Conservation (phyloP, 2,329 filamentous ascomycete species). For the Aspergillus eucalypticola region DNA sequence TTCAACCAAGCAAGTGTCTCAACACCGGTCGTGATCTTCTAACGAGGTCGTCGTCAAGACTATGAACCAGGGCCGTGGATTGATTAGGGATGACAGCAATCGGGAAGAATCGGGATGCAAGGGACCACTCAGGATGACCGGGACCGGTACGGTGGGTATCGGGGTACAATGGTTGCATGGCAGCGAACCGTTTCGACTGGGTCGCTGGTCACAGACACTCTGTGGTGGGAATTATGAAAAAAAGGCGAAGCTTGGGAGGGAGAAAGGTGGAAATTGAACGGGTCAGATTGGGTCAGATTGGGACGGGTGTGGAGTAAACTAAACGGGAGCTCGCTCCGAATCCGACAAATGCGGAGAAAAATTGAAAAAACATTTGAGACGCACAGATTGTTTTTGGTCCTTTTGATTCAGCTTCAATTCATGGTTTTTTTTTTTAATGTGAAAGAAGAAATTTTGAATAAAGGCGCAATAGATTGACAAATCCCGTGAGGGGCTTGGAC, state of each 20-base stretch:
- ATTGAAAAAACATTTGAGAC: slow-evolving; percentile 9
- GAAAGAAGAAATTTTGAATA: too few relatives aligned
- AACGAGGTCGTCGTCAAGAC: slow-evolving; percentile 22
- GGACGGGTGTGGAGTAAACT: slow-evolving; percentile 18
- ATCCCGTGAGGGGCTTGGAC: too few relatives aligned
- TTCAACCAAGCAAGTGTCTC: slow-evolving; percentile 53
- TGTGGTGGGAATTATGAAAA: slow-evolving; percentile 16
- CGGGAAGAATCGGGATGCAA: slow-evolving; percentile 27
- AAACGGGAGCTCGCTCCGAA: slow-evolving; percentile 25
- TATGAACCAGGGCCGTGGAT: slow-evolving; percentile 21
- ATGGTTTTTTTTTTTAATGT: too few relatives aligned
- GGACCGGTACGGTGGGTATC: slow-evolving; percentile 25
- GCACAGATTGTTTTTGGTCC: background rate
- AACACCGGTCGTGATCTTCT: slow-evolving; percentile 19
- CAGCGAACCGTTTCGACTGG: slow-evolving; percentile 24
- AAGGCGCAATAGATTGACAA: too few relatives aligned
- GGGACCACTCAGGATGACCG: slow-evolving; percentile 24
- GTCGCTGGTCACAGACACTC: background rate
- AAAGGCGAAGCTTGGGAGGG: slow-evolving; percentile 27
- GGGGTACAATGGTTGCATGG: slow-evolving; percentile 23
- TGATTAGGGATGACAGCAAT: slow-evolving; percentile 21
- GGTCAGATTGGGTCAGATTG: slow-evolving; percentile 6
- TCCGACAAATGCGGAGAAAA: slow-evolving; percentile 25
- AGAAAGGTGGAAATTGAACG: slow-evolving; percentile 15
- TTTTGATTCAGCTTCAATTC: too few relatives aligned